These are phyloP conservation scores for Carnegiea gigantea DNA, from an alignment of 179 eudicot species.

Conservation along the genomic window DNA sequence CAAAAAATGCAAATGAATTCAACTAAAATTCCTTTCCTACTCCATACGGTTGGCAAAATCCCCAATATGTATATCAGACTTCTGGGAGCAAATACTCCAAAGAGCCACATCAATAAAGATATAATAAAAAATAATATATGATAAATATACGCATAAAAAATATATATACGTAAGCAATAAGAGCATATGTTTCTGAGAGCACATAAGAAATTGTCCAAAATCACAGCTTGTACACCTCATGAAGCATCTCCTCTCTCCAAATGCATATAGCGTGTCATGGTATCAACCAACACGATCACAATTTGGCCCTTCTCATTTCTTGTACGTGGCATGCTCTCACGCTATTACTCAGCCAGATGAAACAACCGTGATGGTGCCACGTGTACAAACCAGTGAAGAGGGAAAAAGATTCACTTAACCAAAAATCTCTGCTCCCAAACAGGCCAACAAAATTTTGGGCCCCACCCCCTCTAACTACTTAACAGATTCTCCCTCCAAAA, in stretches of 20 bases:
- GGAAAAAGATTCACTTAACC: constrained; percentile 1
- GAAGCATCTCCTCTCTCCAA: background rate
- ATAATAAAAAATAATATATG: too few relatives aligned
- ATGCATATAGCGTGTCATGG: constrained; percentile 1
- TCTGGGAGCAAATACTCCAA: too few relatives aligned
- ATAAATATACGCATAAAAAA: too few relatives aligned
- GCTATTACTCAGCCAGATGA: constrained; percentile 19
- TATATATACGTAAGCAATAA: too few relatives aligned
- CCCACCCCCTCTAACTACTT: constrained; percentile 25
- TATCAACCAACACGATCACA: constrained; percentile 12
- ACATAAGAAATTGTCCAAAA: too few relatives aligned
- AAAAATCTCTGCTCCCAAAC: constrained; percentile 45
- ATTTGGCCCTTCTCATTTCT: background rate
- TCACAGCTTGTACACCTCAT: background rate
- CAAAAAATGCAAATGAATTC: background rate
- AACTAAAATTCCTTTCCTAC: background rate
- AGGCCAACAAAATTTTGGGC: constrained; percentile 44
- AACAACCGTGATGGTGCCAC: constrained; percentile 24
- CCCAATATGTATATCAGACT: too few relatives aligned
- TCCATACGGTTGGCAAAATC: background rate
- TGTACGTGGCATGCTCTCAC: constrained; percentile 25
- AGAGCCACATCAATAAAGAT: too few relatives aligned
- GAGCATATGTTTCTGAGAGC: too few relatives aligned
- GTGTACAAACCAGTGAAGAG: constrained; percentile 6
- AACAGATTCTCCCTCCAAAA: constrained; percentile 8